A percentile compares a stretch with the other conserved stretches of the same genome.
phyloP scores from a whole-genome alignment of 1,284 basidiomycete genomes.

The Meripilus lineatus region DNA sequence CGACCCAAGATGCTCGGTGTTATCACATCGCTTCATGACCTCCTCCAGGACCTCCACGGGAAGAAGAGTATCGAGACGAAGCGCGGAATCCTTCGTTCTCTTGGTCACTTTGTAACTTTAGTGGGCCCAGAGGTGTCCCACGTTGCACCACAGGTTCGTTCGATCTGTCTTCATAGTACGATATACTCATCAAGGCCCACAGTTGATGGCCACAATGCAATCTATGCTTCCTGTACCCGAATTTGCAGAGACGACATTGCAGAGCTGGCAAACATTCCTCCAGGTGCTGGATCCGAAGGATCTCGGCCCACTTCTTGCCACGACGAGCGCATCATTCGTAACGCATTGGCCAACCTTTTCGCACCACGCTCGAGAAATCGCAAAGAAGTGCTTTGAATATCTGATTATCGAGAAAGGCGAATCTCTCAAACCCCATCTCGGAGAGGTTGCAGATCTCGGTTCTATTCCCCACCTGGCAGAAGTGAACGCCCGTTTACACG shows the following conservation, averaged over 20 bases:
- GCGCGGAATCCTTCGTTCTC: conserved; percentile 71
- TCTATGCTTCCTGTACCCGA: conserved; percentile 74
- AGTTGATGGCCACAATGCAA: conserved; percentile 98
- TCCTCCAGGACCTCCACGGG: conserved; percentile 67
- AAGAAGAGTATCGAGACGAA: conserved; percentile 67
- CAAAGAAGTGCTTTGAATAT: conserved; percentile 62
- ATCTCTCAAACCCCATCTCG: conserved; percentile 52
- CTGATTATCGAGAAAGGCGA: conserved; percentile 64
- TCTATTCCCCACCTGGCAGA: conserved; percentile 62
- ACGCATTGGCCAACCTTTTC: conserved; percentile 74
- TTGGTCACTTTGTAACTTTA: conserved; percentile 69
- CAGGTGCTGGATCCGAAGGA: conserved; percentile 67
- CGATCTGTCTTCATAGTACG: too few species aligned
- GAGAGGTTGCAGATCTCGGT: conserved; percentile 79
- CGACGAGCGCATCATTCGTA: conserved; percentile 85
- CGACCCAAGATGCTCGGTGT: conserved; percentile 78
- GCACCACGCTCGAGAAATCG: conserved; percentile 45
- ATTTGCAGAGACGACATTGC: conserved; percentile 75
- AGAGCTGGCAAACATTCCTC: conserved; percentile 83
- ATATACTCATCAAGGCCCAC: conserved; percentile 4
- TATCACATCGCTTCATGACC: conserved; percentile 77
- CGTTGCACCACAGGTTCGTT: conserved; percentile 78
- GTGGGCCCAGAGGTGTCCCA: conserved; percentile 71
- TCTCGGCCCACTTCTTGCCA: conserved; percentile 81
- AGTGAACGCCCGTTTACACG: conserved; percentile 43